Conservation (phyloP, 179 eudicot genomes). For the Drosera spatulata region DNA sequence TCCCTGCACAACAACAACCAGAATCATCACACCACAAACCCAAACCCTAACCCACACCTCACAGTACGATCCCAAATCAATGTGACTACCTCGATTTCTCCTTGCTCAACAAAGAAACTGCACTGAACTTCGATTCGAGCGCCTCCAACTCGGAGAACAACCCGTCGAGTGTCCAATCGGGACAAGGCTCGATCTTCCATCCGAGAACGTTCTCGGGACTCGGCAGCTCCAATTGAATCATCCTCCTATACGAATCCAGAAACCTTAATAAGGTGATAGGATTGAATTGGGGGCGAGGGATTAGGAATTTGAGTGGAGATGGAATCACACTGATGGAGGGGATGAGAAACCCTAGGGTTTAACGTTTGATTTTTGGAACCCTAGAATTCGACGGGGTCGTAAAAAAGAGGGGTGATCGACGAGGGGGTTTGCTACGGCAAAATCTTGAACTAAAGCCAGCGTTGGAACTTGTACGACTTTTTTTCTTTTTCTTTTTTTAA, state of each 20-base stretch:
- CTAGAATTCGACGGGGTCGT: too few species aligned
- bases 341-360: too few species aligned
- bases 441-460: too few species aligned
- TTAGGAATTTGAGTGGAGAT: too few species aligned
- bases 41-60: not conserved
- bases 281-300: too few species aligned
- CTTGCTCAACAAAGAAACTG: conserved; percentile 30
- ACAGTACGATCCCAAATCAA: not conserved
- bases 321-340: too few species aligned
- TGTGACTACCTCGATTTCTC: conserved; percentile 24
- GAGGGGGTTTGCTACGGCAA: too few species aligned
- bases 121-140: conserved; percentile 40
- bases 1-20: conserved; percentile 18
- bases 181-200: conserved; percentile 59
- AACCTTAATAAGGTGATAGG: too few species aligned
- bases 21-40: not conserved
- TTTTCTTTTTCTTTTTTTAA: too few species aligned
- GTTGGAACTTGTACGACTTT: too few species aligned
- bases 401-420: too few species aligned
- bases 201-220: conserved; percentile 36
- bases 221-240: conserved; percentile 29
- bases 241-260: conserved; percentile 19
- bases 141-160: conserved; percentile 49
- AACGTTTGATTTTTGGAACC: too few species aligned
- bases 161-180: conserved; percentile 64